Base-by-base conservation (phyloP, 2,329 filamentous ascomycete species). In the Neofusicoccum ribis region DNA sequence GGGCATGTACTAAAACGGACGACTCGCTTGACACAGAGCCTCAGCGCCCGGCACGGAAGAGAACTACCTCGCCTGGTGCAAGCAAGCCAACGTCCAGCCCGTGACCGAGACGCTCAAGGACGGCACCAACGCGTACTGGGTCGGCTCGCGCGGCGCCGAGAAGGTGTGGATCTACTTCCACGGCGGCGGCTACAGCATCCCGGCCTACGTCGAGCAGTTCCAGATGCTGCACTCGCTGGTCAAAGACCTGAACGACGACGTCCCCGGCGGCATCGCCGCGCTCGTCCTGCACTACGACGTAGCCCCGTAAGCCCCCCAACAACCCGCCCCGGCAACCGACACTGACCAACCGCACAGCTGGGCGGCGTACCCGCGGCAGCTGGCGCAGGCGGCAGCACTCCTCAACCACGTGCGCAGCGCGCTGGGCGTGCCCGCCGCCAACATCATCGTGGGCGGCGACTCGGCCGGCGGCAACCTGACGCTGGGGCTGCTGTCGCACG, bases 261-360 rank as follows among this genome's bases (percentile, higher is more conserved):
- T 7, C 12, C 20, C 39, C 37, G 49, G 34, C 50, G 43, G 17
- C 17, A 9, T 64, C 41, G n/a, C 71, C 15, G 68, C 69, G 3
- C 65, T 74, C n/a, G 31, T 73, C 27, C 63, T 73, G 2, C 71
- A 69, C 5, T 73, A 73, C 63, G 69, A 65, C 15, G 63, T 73
- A 11, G 69, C 67, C 2, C 73, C 73, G 27, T 31, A 23, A 23
- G 23, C 23, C 3, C 23, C 23, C 23, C 23, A 23, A 23, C 23
- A 23, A 23, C 23, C 23, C 23, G 23, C 23, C 23, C 23, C 3
- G 23, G 23, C 23, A 3, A 3, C 23, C 23, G 23, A 23, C 23
- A 23, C 23, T 23, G 23, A 31, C 27, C 27, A 31, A 31, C 27
- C 27, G 27, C 27, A 31, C 27, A 31, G 27, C 1, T 71, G 71